These are phyloP conservation scores for Neofusicoccum parvum DNA, from an alignment of 2,329 filamentous ascomycete genomes.

Conservation along the genomic window DNA sequence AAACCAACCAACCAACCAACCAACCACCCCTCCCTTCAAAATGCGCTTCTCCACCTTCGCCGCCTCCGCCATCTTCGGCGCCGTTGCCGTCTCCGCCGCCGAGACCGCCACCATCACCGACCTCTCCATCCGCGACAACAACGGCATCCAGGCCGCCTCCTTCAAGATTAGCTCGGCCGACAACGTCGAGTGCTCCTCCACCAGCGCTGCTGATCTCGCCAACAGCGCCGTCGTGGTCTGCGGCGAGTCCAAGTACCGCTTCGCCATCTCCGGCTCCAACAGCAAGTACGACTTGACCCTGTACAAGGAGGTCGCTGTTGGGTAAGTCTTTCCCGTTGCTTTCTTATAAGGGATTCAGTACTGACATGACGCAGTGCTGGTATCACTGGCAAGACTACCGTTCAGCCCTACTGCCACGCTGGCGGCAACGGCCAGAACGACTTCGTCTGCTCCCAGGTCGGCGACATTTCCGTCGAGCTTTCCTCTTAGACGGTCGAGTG, in stretches of 20 bases:
- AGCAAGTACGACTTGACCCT: background rate
- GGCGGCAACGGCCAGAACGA: background rate
- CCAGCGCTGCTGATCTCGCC: background rate
- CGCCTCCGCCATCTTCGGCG: constrained; percentile 26
- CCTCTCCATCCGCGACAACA: constrained; percentile 17
- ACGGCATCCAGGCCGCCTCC: constrained; percentile 8
- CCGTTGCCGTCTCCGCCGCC: background rate
- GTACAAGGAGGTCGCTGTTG: too few species aligned
- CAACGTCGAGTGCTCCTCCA: background rate
- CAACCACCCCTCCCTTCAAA: constrained; percentile 30
- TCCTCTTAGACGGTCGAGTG: background rate
- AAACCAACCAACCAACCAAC: constrained; percentile 18
- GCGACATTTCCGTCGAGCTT: constrained; percentile 3
- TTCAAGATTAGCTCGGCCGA: background rate
- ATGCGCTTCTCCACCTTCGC: constrained; percentile 39
- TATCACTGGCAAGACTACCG: background rate
- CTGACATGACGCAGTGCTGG: background rate
- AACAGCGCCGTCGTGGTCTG: background rate
- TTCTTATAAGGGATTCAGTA: too few species aligned
- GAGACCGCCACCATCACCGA: constrained; percentile 13
- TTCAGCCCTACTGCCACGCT: background rate
- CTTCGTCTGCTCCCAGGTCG: background rate
- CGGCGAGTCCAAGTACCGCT: background rate
- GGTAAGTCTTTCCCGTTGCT: too few species aligned
- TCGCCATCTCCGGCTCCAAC: background rate